Percentiles rank a stretch among this genome's conserved stretches.
These are phyloP conservation scores for Ceratobasidium sp. DNA, from an alignment of 1,284 basidiomycete genomes.

Conservation along the genomic window DNA sequence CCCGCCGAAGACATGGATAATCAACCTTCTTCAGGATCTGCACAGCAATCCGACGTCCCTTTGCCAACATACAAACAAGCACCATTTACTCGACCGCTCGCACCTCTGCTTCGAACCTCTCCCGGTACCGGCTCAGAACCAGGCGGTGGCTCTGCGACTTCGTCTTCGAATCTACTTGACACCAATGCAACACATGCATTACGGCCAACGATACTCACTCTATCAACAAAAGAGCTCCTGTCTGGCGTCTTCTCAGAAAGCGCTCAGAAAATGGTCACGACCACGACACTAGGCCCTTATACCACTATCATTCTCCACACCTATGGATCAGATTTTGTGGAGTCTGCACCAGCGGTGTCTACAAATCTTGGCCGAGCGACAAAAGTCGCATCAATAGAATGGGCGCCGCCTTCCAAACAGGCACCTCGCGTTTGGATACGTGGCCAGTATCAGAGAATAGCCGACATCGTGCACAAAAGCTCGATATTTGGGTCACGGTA, in stretches of 20 bases:
- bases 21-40: neutral
- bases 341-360: neutral
- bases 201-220: neutral
- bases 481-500: constrained; percentile 5
- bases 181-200: neutral
- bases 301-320: neutral
- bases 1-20: neutral
- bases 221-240: constrained; percentile 1
- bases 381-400: constrained; percentile 1
- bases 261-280: neutral
- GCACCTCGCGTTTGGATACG: neutral
- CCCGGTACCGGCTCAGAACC: neutral
- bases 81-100: constrained; percentile 29
- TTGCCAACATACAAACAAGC: constrained; percentile 17
- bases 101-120: neutral
- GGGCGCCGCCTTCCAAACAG: neutral
- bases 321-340: neutral
- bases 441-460: neutral
- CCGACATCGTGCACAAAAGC: neutral
- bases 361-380: neutral
- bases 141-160: neutral
- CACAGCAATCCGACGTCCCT: neutral
- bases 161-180: too few species aligned
- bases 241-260: constrained; percentile 8
- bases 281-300: neutral